Percentiles rank a stretch among this genome's conserved stretches.
Evolutionary conservation across 108 stramenopile genomes (phyloP).

Genomic region (Pseudonitzschia pungens): DNA sequence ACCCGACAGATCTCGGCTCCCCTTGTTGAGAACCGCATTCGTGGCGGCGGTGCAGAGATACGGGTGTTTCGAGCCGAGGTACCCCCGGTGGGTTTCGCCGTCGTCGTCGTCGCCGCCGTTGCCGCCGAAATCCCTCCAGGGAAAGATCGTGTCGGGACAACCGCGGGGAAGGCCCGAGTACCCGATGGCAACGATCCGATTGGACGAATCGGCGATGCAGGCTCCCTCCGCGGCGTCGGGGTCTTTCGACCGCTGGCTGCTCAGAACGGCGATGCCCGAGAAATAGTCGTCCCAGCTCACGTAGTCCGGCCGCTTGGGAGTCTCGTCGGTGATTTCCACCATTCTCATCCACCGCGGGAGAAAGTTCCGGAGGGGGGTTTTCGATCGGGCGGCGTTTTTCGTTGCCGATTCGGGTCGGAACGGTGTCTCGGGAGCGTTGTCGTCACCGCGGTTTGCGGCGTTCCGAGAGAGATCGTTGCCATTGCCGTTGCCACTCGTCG

Average conservation of each 20-base stretch:
- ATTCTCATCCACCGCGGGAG: slow-evolving; percentile 11
- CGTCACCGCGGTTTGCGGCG: too few species aligned
- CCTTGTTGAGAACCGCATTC: slow-evolving; percentile 98
- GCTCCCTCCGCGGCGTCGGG: slow-evolving; percentile 67
- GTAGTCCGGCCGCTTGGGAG: slow-evolving; percentile 42
- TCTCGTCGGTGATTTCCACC: background rate
- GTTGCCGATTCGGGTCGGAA: background rate
- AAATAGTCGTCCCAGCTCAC: slow-evolving; percentile 99
- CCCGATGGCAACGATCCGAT: slow-evolving; percentile 91
- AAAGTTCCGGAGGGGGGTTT: background rate
- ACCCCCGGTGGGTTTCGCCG: slow-evolving; percentile 11
- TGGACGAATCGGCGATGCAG: slow-evolving; percentile 70
- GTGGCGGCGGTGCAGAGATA: slow-evolving; percentile 94
- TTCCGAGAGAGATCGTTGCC: too few species aligned
- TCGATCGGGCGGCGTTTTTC: background rate
- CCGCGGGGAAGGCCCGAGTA: slow-evolving; percentile 97
- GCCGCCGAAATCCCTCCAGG: slow-evolving; percentile 14
- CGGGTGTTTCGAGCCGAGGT: slow-evolving; percentile 87
- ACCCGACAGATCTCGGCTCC: slow-evolving; percentile 80
- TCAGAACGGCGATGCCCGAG: slow-evolving; percentile 87
- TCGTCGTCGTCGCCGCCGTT: slow-evolving; percentile 14
- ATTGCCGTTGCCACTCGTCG: too few species aligned
- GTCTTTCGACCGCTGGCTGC: slow-evolving; percentile 92
- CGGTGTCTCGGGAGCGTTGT: background rate
- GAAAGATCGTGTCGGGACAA: slow-evolving; percentile 47